Conservation (phyloP, 129 eudicot species). For the Centaurea solstitialis region DNA sequence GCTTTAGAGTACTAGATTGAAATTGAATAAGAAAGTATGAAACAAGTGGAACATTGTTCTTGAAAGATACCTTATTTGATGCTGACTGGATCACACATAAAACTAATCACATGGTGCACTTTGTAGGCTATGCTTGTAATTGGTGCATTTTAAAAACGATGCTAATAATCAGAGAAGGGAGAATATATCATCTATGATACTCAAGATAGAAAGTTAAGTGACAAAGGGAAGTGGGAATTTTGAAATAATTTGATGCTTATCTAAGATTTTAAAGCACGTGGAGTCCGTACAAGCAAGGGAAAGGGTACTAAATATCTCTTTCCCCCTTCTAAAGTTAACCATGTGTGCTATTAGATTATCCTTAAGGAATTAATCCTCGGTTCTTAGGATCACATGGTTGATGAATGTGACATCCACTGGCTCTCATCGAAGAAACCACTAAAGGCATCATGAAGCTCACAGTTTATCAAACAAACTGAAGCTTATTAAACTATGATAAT, state of each 20-base stretch:
- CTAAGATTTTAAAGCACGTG: constrained; percentile 12
- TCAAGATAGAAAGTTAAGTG: constrained; percentile 13
- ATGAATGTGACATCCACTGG: not conserved
- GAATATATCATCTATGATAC: constrained; percentile 11
- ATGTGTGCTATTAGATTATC: constrained; percentile 1
- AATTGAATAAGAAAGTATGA: constrained; percentile 3
- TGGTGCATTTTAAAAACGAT: not conserved
- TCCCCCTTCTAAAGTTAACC: not conserved
- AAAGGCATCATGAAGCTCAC: not conserved
- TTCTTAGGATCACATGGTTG: not conserved
- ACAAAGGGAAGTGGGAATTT: constrained; percentile 5
- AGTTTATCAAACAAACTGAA: not conserved
- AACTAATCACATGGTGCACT: constrained; percentile 14
- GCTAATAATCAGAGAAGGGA: not conserved
- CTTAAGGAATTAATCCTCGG: not conserved
- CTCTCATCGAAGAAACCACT: not conserved
- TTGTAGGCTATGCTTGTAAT: constrained; percentile 8
- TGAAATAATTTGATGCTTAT: constrained; percentile 16
- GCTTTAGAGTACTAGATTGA: not conserved
- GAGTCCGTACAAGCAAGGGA: constrained; percentile 14
- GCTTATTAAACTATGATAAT: not conserved
- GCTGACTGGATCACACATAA: constrained; percentile 12
- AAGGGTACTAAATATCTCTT: not conserved
- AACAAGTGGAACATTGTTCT: not conserved
- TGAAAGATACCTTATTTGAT: constrained; percentile 9